Conservation (phyloP, 2,329 filamentous ascomycete species). For the Diaporthe sp. region DNA sequence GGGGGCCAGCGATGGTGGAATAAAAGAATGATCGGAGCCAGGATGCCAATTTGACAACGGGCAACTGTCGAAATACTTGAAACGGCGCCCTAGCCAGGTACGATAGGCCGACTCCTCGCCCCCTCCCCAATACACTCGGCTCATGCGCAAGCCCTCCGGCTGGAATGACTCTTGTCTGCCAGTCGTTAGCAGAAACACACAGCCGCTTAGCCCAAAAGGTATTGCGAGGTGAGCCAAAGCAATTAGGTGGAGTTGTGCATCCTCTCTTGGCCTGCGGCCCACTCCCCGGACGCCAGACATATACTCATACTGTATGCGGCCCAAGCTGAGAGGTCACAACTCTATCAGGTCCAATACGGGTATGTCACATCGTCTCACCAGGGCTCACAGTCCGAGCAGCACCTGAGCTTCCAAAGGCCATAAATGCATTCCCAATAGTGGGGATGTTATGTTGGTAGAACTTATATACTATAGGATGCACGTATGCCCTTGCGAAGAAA, state of each 20-base stretch:
- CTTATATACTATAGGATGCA: background rate
- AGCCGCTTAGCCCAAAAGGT: background rate
- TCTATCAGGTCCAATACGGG: background rate
- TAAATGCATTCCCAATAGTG: too few relatives aligned
- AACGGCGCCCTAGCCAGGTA: background rate
- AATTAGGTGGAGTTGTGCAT: background rate
- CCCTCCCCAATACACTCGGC: background rate
- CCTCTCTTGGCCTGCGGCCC: background rate
- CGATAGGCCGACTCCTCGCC: too few relatives aligned
- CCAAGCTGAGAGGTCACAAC: background rate
- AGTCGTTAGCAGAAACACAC: background rate
- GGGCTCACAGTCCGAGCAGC: background rate
- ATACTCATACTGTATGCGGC: background rate
- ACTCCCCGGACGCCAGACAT: background rate
- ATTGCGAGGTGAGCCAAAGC: background rate
- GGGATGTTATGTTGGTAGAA: background rate
- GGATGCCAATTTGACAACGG: background rate
- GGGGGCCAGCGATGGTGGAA: conserved; percentile 3
- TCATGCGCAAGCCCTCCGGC: background rate
- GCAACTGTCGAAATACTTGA: background rate
- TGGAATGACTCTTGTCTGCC: background rate
- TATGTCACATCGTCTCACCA: background rate
- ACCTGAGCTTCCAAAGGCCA: background rate
- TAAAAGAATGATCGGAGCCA: background rate
- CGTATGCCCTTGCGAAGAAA: background rate